Conservation (phyloP, 2,329 filamentous ascomycete species). For the Cercospora sp. region DNA sequence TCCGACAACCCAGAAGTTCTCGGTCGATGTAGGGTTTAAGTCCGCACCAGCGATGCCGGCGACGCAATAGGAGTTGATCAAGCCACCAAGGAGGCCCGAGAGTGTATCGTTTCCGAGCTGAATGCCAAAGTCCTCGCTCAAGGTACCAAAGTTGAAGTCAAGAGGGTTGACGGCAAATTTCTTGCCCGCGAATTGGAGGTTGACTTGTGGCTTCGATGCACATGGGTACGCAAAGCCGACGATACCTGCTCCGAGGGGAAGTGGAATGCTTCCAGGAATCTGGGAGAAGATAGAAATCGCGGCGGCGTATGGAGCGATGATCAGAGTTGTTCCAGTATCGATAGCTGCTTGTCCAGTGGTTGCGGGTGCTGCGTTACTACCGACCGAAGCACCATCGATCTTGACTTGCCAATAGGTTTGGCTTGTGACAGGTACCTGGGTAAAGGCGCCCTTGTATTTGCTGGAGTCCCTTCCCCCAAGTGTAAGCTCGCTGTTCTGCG, state of each 20-base stretch:
- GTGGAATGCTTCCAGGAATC: conserved; percentile 36
- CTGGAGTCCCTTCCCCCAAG: conserved; percentile 30
- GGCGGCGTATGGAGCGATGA: conserved; percentile 37
- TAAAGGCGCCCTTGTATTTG: conserved; percentile 30
- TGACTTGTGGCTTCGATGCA: conserved; percentile 32
- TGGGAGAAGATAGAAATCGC: conserved; percentile 36
- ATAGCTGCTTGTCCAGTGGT: conserved; percentile 30
- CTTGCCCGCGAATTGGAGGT: conserved; percentile 32
- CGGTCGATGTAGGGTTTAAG: conserved; percentile 18
- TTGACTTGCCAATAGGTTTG: conserved; percentile 34
- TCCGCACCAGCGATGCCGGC: conserved; percentile 27
- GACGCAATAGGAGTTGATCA: conserved; percentile 22
- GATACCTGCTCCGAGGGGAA: conserved; percentile 29
- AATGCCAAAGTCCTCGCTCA: conserved; percentile 21
- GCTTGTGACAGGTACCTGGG: conserved; percentile 29
- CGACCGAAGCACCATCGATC: conserved; percentile 28
- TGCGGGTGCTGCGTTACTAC: conserved; percentile 13
- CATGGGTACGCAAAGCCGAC: conserved; percentile 39
- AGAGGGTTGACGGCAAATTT: conserved; percentile 30
- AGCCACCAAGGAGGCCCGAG: conserved; percentile 5
- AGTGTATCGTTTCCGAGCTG: conserved; percentile 18
- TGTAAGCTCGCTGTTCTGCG: conserved; percentile 28
- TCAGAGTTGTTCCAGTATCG: conserved; percentile 37
- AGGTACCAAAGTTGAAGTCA: conserved; percentile 29
- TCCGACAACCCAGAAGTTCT: conserved; percentile 29